phyloP scores from a whole-genome alignment of 192 early-diverging fungal genomes.

The Coemansia sp. region DNA sequence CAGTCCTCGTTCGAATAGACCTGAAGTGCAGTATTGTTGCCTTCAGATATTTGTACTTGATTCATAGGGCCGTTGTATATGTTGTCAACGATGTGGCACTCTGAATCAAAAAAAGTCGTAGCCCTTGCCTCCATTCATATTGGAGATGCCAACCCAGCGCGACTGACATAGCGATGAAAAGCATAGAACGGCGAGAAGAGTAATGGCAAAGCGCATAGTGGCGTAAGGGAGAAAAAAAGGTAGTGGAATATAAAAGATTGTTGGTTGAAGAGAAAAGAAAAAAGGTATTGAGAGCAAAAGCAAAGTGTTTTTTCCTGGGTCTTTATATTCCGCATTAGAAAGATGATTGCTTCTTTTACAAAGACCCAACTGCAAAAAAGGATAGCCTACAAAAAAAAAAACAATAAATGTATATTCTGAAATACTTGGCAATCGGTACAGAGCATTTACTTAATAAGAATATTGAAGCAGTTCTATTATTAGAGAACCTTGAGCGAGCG shows the following conservation, averaged over 20 bases:
- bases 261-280: neutral
- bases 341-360: too few species aligned
- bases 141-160: neutral
- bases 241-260: neutral
- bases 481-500: too few species aligned
- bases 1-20: neutral
- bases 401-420: too few species aligned
- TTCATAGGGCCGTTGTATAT: neutral
- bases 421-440: too few species aligned
- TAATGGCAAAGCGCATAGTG: neutral
- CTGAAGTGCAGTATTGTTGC: neutral
- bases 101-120: neutral
- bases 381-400: too few species aligned
- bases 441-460: too few species aligned
- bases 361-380: conserved; percentile 77
- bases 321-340: too few species aligned
- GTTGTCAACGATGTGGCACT: neutral
- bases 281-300: neutral
- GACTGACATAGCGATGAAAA: neutral
- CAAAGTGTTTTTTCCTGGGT: neutral
- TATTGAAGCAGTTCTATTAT: too few species aligned
- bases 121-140: neutral
- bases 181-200: neutral
- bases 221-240: neutral
- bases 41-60: neutral